Evolutionary conservation across 2,329 filamentous ascomycete genomes (phyloP), one percentile per base, ranked within the genome.

Genomic region (Neofusicoccum kwambonambiense): DNA sequence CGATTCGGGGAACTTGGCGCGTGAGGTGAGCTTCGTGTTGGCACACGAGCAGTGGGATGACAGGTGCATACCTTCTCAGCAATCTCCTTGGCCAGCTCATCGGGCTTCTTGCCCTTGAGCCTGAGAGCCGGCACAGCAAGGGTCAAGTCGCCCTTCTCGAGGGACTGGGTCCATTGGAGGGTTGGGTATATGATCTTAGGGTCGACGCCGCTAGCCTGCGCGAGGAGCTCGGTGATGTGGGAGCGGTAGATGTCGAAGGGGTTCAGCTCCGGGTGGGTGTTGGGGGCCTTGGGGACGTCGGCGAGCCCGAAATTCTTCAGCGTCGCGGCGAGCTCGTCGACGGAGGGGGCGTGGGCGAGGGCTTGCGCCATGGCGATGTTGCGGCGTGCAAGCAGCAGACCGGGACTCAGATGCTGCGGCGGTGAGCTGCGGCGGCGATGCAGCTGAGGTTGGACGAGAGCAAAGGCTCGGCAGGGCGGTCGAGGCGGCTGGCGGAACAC

Each of bases 111-210:
- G 70, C 83, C 81, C 77, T 88, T 94, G 72, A 94, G 79, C 67
- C 92, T 85, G 68, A 96, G 84, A n/a, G 91, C 90, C 15, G 92
- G 90, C 8, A 92, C 87, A 8, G 92, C 89, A 52, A 96, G 79
- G 62, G 91, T 86, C 70, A 96, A 80, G 78, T 96, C 92, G 54
- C 92, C 92, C 81, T 93, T 92, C 69, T 95, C 92, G 22, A 93
- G 82, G 42, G 89, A 87, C 67, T 87, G 83, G 4, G 92, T 94
- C 90, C 91, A 94, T 80, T 90, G 86, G 47, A 96, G 81, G 42
- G 87, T 87, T 31, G 87, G 86, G 79, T 91, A 93, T 74, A 96
- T 89, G 70, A 92, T 87, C 62, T 84, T 81, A 39, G 83, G 76
- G 65, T 91, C 89, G 34, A 92, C 89, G 22, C 89, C 90, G 2